phyloP scores from a whole-genome alignment of 805 yeast genomes.

The Vanderwaltozyma verrucispora region DNA sequence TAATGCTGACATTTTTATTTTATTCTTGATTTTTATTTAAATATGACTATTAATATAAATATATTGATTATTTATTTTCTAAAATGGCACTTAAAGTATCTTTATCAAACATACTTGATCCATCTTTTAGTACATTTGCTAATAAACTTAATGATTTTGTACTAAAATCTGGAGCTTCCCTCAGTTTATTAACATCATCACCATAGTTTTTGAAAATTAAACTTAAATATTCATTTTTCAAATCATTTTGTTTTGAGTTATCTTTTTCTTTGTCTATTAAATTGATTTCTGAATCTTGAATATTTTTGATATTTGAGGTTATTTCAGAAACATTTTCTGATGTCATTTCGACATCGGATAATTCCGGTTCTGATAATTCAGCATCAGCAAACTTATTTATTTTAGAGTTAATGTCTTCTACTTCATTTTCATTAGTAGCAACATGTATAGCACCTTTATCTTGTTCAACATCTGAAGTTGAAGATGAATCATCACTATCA shows the following conservation, averaged over 20 bases:
- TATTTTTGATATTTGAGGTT: slow-evolving; percentile 6
- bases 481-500: slow-evolving; percentile 34
- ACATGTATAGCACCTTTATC: slow-evolving; percentile 6
- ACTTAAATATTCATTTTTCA: slow-evolving; percentile 40
- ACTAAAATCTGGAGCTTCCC: slow-evolving; percentile 55
- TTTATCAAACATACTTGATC: slow-evolving; percentile 48
- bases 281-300: slow-evolving; percentile 7
- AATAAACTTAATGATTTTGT: slow-evolving; percentile 44
- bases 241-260: not conserved
- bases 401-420: not conserved
- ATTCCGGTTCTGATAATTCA: slow-evolving; percentile 29
- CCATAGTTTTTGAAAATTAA: slow-evolving; percentile 50
- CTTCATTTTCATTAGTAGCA: too few species aligned
- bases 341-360: slow-evolving; percentile 9
- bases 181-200: slow-evolving; percentile 48
- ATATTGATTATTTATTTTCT: slow-evolving; percentile 13
- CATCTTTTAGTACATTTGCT: slow-evolving; percentile 49
- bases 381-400: slow-evolving; percentile 8
- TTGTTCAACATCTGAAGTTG: slow-evolving; percentile 23
- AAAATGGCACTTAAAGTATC: slow-evolving; percentile 33
- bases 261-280: not conserved
- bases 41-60: too few species aligned
- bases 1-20: too few species aligned
- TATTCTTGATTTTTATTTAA: too few species aligned
- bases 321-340: slow-evolving; percentile 4